Conservation (phyloP, 78 protist genomes). For the Chrysochromulina parva region DNA sequence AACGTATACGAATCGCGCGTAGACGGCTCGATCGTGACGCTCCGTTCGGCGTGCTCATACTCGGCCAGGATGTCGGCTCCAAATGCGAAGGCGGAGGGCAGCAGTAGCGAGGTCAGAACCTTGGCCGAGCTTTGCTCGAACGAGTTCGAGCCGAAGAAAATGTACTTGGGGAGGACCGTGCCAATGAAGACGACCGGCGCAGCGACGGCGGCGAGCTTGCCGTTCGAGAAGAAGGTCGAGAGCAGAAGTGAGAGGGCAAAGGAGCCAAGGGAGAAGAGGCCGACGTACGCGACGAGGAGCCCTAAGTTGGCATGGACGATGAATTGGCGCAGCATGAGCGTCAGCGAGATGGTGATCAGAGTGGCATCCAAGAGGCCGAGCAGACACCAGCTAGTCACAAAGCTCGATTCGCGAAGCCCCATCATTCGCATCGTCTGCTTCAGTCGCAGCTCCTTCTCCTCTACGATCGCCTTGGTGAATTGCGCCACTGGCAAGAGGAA, state of each 20-base stretch:
- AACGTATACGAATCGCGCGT: background rate
- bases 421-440: background rate
- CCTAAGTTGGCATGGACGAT: background rate
- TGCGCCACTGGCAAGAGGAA: constrained; percentile 19
- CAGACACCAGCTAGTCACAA: background rate
- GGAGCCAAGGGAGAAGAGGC: background rate
- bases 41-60: background rate
- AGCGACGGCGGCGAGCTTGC: background rate
- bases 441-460: constrained; percentile 1
- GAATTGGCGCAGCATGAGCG: background rate
- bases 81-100: constrained; percentile 11
- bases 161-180: background rate
- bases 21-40: background rate
- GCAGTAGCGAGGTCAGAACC: background rate
- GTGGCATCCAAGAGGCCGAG: background rate
- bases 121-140: background rate
- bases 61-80: background rate
- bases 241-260: background rate
- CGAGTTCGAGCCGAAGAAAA: background rate
- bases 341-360: background rate
- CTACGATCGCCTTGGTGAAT: background rate
- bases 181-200: background rate
- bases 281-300: background rate
- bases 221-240: background rate
- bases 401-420: background rate